These are phyloP conservation scores for Phytopythium mirpurense DNA, from an alignment of 352 stramenopile genomes.

Conservation along the genomic window DNA sequence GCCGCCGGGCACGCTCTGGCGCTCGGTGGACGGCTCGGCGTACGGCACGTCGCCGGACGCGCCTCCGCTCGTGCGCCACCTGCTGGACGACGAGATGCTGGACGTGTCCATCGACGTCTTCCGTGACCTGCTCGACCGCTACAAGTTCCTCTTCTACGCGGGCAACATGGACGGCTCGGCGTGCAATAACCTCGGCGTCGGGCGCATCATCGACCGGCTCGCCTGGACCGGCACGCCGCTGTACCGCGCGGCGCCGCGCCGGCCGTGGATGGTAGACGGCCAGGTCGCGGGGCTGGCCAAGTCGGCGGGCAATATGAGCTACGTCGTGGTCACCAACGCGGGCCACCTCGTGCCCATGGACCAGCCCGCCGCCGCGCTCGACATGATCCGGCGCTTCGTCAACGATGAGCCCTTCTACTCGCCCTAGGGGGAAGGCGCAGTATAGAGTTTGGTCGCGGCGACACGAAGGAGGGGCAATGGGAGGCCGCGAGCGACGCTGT, in stretches of 20 bases:
- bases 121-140: constrained; percentile 73
- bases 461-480: too few species aligned
- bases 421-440: background rate
- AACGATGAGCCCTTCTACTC: constrained; percentile 36
- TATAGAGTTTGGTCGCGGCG: constrained; percentile 1
- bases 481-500: background rate
- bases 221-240: constrained; percentile 61
- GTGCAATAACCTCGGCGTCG: constrained; percentile 76
- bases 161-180: constrained; percentile 82
- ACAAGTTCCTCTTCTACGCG: constrained; percentile 82
- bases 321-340: constrained; percentile 77
- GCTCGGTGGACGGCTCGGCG: constrained; percentile 51
- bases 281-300: constrained; percentile 62
- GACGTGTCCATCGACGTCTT: constrained; percentile 75
- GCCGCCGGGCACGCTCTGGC: constrained; percentile 50
- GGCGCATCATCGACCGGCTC: constrained; percentile 74
- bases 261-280: constrained; percentile 58
- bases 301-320: constrained; percentile 73
- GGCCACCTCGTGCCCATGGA: constrained; percentile 70
- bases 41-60: constrained; percentile 49
- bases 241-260: constrained; percentile 52
- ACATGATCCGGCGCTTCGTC: constrained; percentile 82
- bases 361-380: constrained; percentile 59
- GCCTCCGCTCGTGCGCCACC: constrained; percentile 59
- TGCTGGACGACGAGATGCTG: constrained; percentile 71